Percentiles rank a stretch among this genome's conserved stretches.
phyloP scores from a whole-genome alignment of 2,329 filamentous ascomycete genomes.

The Xylariaceae sp. region DNA sequence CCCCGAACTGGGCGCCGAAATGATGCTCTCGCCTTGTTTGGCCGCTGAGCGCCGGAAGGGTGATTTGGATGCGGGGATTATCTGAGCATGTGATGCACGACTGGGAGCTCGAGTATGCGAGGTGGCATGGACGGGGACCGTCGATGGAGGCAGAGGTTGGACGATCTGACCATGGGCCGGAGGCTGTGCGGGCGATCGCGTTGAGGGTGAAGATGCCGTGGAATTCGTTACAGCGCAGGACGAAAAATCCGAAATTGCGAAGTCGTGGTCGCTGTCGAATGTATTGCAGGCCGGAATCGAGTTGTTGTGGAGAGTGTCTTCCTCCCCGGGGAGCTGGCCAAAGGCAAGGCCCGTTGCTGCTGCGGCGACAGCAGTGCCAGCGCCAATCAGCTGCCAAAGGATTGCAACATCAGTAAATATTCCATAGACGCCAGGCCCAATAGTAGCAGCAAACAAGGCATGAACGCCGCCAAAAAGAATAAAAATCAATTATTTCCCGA shows the following conservation, averaged over 20 bases:
- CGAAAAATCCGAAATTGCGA: conserved; percentile 25
- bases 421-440: neutral
- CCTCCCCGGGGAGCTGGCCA: conserved; percentile 46
- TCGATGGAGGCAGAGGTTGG: conserved; percentile 23
- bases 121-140: conserved; percentile 14
- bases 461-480: neutral
- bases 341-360: conserved; percentile 55
- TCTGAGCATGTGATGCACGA: conserved; percentile 33
- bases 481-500: no score
- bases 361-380: conserved; percentile 56
- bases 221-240: conserved; percentile 41
- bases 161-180: conserved; percentile 36
- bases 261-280: conserved; percentile 33
- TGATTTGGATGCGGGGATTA: conserved; percentile 37
- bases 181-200: conserved; percentile 8
- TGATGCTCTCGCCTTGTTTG: conserved; percentile 29
- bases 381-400: conserved; percentile 50
- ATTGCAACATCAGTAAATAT: conserved; percentile 22
- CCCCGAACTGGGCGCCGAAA: conserved; percentile 35
- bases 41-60: conserved; percentile 41
- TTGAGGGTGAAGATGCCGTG: conserved; percentile 30
- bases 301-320: conserved; percentile 30
- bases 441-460: neutral
- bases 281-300: conserved; percentile 32
- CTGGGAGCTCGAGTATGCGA: conserved; percentile 29